These are phyloP conservation scores for Dorcoceras hygrometricum DNA, from an alignment of 257 asterid species.

Conservation along the genomic window DNA sequence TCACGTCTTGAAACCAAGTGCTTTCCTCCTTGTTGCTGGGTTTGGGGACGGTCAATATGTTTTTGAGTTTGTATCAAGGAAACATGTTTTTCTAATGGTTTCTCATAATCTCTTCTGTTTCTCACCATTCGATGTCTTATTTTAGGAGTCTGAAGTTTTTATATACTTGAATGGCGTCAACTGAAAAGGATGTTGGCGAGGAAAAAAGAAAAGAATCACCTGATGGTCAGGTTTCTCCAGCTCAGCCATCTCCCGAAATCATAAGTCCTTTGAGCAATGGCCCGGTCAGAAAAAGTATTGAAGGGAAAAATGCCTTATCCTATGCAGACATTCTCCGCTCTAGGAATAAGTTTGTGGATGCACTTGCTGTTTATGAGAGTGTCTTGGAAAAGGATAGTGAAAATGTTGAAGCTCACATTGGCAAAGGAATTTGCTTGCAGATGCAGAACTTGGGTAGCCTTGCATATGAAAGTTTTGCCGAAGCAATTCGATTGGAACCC, in stretches of 20 bases:
- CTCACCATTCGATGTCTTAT: conserved; percentile 21
- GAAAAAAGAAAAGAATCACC: conserved; percentile 40
- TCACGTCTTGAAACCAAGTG: background rate
- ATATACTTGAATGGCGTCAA: conserved; percentile 51
- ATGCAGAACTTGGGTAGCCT: conserved; percentile 80
- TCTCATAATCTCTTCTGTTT: background rate
- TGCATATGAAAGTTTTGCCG: conserved; percentile 83
- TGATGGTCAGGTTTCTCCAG: conserved; percentile 38
- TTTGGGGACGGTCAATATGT: background rate
- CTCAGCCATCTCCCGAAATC: conserved; percentile 43
- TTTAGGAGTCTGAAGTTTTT: conserved; percentile 30
- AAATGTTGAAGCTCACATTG: conserved; percentile 83
- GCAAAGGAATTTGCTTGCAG: conserved; percentile 95
- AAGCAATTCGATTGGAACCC: conserved; percentile 82
- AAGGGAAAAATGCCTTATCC: conserved; percentile 71
- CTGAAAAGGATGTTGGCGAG: conserved; percentile 46
- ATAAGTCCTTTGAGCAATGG: conserved; percentile 38
- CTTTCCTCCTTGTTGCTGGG: background rate
- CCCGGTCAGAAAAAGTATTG: conserved; percentile 47
- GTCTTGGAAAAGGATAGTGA: conserved; percentile 65
- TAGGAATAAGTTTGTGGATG: conserved; percentile 83
- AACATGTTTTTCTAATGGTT: conserved; percentile 9
- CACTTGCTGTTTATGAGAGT: conserved; percentile 73
- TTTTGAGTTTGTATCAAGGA: conserved; percentile 6
- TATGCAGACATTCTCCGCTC: conserved; percentile 91